These are phyloP conservation scores for Peronospora tabacina DNA, from an alignment of 352 stramenopile species.

Conservation along the genomic window DNA sequence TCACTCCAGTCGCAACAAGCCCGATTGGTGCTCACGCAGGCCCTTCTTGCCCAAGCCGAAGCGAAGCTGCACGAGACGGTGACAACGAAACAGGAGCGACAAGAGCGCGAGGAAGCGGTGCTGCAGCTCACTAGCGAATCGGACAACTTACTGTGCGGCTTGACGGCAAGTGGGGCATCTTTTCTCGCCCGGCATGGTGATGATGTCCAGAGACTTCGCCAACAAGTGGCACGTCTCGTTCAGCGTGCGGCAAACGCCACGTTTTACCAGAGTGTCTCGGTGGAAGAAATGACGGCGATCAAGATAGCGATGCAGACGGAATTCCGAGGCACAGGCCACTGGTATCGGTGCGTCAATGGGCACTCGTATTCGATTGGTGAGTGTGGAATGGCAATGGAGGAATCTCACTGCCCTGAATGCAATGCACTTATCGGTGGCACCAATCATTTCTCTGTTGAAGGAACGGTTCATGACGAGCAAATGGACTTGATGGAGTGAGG, in stretches of 20 bases:
- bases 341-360: conserved; percentile 75
- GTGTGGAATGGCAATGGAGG: conserved; percentile 71
- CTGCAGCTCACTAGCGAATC: neutral
- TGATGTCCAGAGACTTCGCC: conserved; percentile 2
- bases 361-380: conserved; percentile 83
- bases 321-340: conserved; percentile 30
- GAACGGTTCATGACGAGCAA: conserved; percentile 7
- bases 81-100: conserved; percentile 10
- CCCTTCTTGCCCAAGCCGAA: conserved; percentile 18
- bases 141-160: neutral
- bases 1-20: conserved; percentile 14
- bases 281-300: conserved; percentile 24
- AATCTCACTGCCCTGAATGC: conserved; percentile 59
- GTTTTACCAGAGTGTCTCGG: conserved; percentile 33
- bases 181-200: conserved; percentile 12
- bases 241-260: conserved; percentile 9
- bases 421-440: conserved; percentile 46
- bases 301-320: conserved; percentile 31
- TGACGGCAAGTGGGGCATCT: conserved; percentile 3
- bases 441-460: conserved; percentile 26
- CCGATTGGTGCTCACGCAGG: conserved; percentile 23
- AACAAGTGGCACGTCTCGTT: conserved; percentile 5
- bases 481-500: conserved; percentile 19
- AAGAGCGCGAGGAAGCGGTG: conserved; percentile 11
- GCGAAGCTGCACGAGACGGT: conserved; percentile 12